These are phyloP conservation scores for Blastobotrys arbuscula DNA, from an alignment of 1,139 yeast genomes.

Conservation along the genomic window DNA sequence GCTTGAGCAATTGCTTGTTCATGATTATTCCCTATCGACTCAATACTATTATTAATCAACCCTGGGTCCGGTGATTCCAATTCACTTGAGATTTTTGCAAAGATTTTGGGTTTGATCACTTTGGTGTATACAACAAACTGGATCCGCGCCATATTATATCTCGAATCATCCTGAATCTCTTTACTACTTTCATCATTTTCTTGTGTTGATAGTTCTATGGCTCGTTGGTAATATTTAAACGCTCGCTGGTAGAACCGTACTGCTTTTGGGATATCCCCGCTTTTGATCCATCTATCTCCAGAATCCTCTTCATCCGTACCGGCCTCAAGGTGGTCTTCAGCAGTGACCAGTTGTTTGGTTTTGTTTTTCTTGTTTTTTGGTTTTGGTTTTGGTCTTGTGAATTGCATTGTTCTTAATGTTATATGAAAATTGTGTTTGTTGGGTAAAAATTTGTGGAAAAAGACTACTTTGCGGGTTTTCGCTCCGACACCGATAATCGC, in stretches of 20 bases:
- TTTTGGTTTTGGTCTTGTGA: conserved; percentile 5
- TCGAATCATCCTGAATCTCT: conserved; percentile 22
- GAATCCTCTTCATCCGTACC: conserved; percentile 29
- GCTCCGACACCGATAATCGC: no score
- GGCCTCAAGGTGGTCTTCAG: conserved; percentile 25
- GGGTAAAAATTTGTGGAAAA: no score
- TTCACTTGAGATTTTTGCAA: conserved; percentile 16
- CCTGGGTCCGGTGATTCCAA: conserved; percentile 13
- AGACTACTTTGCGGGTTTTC: no score
- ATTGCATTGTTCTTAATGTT: neutral
- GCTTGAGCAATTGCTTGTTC: conserved; percentile 17
- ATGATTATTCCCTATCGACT: conserved; percentile 17
- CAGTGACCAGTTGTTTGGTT: conserved; percentile 18
- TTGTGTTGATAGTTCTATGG: conserved; percentile 12
- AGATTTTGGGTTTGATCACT: conserved; percentile 22
- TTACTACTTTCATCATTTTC: neutral
- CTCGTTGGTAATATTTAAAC: conserved; percentile 18
- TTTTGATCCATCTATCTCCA: conserved; percentile 31
- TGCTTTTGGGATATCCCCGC: conserved; percentile 30
- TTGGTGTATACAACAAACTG: conserved; percentile 26
- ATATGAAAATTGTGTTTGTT: no score
- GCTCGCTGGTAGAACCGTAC: conserved; percentile 30
- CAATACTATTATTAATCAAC: conserved; percentile 16
- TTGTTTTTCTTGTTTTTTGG: conserved; percentile 10
- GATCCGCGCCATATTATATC: conserved; percentile 29